phyloP scores from a whole-genome alignment of 192 early-diverging fungal genomes.

The Dissophora ornata region DNA sequence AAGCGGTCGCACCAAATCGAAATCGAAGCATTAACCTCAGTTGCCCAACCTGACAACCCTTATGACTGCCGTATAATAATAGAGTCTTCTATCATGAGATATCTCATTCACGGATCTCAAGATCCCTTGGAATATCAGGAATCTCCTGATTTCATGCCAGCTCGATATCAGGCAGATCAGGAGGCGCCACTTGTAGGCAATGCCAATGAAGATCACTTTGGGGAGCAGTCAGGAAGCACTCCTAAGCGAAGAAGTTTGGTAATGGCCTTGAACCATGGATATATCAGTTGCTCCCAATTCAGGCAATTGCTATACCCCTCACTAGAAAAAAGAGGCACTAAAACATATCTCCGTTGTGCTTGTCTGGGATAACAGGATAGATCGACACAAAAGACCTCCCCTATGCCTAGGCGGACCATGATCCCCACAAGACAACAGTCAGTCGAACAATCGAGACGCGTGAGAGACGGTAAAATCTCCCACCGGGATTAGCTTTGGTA shows the following conservation, averaged over 20 bases:
- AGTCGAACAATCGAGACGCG: background rate
- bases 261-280: too few relatives aligned
- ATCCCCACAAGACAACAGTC: conserved; percentile 4
- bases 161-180: background rate
- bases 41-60: too few relatives aligned
- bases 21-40: too few relatives aligned
- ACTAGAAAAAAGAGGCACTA: too few relatives aligned
- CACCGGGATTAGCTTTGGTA: too few relatives aligned
- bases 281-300: too few relatives aligned
- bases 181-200: background rate
- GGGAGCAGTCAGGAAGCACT: conserved; percentile 13
- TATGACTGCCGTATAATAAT: background rate
- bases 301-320: too few relatives aligned
- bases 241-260: conserved; percentile 10
- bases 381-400: conserved; percentile 18
- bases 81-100: conserved; percentile 24
- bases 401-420: background rate
- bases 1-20: too few relatives aligned
- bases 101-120: conserved; percentile 18
- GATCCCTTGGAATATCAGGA: conserved; percentile 7
- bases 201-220: conserved; percentile 26
- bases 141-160: conserved; percentile 3
- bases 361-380: background rate
- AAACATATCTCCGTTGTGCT: too few relatives aligned
- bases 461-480: conserved; percentile 5